phyloP scores from a whole-genome alignment of 768 basidiomycete genomes.

The Mycena belliarum region DNA sequence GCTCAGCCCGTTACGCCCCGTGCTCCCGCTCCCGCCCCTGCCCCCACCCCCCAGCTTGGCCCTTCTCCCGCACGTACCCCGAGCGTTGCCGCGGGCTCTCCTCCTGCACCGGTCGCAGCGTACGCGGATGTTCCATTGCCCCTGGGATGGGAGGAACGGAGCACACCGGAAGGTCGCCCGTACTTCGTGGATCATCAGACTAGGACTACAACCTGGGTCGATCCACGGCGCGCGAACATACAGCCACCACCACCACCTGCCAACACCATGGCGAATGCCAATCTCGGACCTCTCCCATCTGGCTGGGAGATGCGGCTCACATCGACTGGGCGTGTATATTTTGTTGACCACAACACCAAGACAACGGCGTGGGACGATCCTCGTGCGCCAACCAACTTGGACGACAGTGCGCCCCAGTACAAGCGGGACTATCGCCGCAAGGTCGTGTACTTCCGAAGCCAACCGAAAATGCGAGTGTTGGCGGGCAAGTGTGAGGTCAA shows the following conservation, averaged over 20 bases:
- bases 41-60: constrained; percentile 25
- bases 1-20: constrained; percentile 24
- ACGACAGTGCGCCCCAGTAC: constrained; percentile 91
- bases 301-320: constrained; percentile 97
- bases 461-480: constrained; percentile 77
- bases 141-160: constrained; percentile 90
- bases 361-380: constrained; percentile 96
- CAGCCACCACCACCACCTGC: constrained; percentile 48
- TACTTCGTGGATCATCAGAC: constrained; percentile 75
- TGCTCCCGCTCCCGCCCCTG: constrained; percentile 16
- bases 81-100: constrained; percentile 20
- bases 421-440: constrained; percentile 92
- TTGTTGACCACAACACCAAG: constrained; percentile 88
- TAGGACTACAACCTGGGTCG: constrained; percentile 89
- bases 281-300: constrained; percentile 81
- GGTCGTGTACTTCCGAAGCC: constrained; percentile 89
- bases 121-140: constrained; percentile 75
- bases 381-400: constrained; percentile 76
- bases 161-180: constrained; percentile 81
- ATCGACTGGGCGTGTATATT: constrained; percentile 82
- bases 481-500: constrained; percentile 88
- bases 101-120: constrained; percentile 35
- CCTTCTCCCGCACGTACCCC: constrained; percentile 25
- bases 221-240: constrained; percentile 68
- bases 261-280: constrained; percentile 50